Evolutionary conservation across 306 rosid species (phyloP), one percentile per base, ranked within the genome.

Genomic region (Dryas alaskensis): DNA sequence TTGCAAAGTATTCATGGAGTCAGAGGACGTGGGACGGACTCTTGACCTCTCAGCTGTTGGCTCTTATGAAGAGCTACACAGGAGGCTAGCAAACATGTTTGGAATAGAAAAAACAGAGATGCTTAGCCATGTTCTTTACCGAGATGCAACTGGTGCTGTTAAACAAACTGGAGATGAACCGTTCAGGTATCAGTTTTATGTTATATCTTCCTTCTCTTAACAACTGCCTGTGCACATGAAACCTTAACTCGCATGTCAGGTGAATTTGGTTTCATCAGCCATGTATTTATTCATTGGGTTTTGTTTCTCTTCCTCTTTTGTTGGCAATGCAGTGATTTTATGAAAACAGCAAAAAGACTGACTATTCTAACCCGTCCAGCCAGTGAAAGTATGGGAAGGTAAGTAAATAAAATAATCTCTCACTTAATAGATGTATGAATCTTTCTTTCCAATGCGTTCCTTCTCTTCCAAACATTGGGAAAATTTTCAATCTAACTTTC

Each of bases 1-100:
- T 74, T 94, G 99, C 82, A 92, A 94, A 85, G 99, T 94, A 12
- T 94, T 92, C 79, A 69, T 90, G 93, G 96, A 94, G 74, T 87
- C 96, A 0, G 99, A 94, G 73, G 96, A 94, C 31, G 95, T 94
- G n/a, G 97, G 99, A 60, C 83, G 96, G 54, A 90, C 95, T 8
- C 83, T 94, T 7, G 92, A 94, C 77, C 88, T 94, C 50, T 85
- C 93, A 0, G 68, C 64, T 72, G 69, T 94, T 12, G 80, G 88
- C 64, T 94, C 99, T 3, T 94, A 92, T 59, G 97, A 92, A 70
- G 99, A 94, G 71, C 86, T 94, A 1, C 76, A 92, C 75, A 70
- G 81, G 81, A 87, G 80, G 86, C 88, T 94, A 6, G 87, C 90
- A 60, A 87, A 81, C 82, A 90, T 94, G 95, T 94, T 92, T 63